Conservation (phyloP, 1,139 yeast genomes). For the Candida tetrigidarum region DNA sequence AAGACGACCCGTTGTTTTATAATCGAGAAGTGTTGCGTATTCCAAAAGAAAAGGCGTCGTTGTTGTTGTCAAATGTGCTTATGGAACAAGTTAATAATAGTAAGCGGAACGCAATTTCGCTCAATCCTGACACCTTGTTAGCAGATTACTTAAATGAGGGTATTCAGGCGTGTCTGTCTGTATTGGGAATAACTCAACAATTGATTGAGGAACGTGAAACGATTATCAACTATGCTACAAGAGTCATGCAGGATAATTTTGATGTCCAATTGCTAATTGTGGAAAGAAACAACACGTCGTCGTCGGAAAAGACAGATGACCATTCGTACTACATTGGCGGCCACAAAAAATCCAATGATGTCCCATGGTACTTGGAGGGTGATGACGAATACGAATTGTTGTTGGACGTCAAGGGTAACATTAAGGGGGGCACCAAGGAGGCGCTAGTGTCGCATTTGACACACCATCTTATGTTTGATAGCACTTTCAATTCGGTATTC, state of each 20-base stretch:
- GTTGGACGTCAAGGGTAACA: slow-evolving; percentile 71
- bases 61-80: slow-evolving; percentile 48
- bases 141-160: slow-evolving; percentile 50
- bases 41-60: slow-evolving; percentile 56
- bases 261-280: slow-evolving; percentile 62
- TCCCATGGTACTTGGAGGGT: slow-evolving; percentile 83
- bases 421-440: slow-evolving; percentile 85
- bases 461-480: slow-evolving; percentile 72
- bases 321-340: slow-evolving; percentile 43
- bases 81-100: slow-evolving; percentile 47
- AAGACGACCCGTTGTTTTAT: slow-evolving; percentile 54
- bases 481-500: slow-evolving; percentile 71
- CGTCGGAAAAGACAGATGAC: slow-evolving; percentile 39
- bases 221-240: slow-evolving; percentile 69
- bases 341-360: slow-evolving; percentile 38
- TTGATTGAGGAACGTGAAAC: slow-evolving; percentile 73
- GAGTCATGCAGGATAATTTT: slow-evolving; percentile 77
- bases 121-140: slow-evolving; percentile 53
- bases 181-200: slow-evolving; percentile 54
- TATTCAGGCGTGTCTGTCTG: slow-evolving; percentile 44
- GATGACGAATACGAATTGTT: slow-evolving; percentile 77
- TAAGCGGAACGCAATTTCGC: slow-evolving; percentile 40
- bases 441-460: slow-evolving; percentile 86
- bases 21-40: slow-evolving; percentile 41
- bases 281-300: slow-evolving; percentile 62